These are phyloP conservation scores for Chondrostereum purpureum DNA, from an alignment of 1,284 basidiomycete species.

Conservation along the genomic window DNA sequence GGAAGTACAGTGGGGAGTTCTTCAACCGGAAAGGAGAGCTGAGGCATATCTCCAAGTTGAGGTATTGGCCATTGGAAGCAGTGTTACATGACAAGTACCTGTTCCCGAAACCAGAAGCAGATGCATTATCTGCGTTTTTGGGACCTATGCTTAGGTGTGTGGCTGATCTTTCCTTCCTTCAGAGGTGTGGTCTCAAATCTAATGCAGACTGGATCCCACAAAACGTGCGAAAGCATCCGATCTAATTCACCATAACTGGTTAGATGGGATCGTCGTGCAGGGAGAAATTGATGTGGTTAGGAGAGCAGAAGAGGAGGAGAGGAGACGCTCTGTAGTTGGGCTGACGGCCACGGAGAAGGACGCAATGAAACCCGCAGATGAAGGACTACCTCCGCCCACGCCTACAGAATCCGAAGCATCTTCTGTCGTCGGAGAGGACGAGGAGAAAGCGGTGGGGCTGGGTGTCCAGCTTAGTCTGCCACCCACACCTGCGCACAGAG, in stretches of 20 bases:
- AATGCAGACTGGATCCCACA: conserved; percentile 9
- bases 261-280: conserved; percentile 79
- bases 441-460: not conserved
- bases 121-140: conserved; percentile 78
- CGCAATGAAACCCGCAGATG: conserved; percentile 73
- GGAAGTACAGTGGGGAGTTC: conserved; percentile 93
- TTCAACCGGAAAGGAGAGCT: conserved; percentile 95
- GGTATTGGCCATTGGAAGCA: conserved; percentile 88
- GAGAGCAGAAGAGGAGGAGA: conserved; percentile 53
- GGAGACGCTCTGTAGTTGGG: conserved; percentile 17
- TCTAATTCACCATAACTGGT: conserved; percentile 79
- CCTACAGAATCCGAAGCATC: too few relatives aligned
- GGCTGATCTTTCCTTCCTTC: not conserved
- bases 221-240: conserved; percentile 80
- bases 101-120: conserved; percentile 80
- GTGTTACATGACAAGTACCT: conserved; percentile 97
- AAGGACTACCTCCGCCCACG: conserved; percentile 16
- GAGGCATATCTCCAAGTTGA: conserved; percentile 88
- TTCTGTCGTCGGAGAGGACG: not conserved
- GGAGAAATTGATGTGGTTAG: conserved; percentile 79
- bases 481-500: not conserved
- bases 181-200: too few relatives aligned
- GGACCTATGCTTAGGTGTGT: conserved; percentile 70
- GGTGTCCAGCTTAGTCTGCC: not conserved
- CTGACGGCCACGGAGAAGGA: conserved; percentile 40